phyloP scores from a whole-genome alignment of 352 stramenopile species.

The Phytopythium montanum region DNA sequence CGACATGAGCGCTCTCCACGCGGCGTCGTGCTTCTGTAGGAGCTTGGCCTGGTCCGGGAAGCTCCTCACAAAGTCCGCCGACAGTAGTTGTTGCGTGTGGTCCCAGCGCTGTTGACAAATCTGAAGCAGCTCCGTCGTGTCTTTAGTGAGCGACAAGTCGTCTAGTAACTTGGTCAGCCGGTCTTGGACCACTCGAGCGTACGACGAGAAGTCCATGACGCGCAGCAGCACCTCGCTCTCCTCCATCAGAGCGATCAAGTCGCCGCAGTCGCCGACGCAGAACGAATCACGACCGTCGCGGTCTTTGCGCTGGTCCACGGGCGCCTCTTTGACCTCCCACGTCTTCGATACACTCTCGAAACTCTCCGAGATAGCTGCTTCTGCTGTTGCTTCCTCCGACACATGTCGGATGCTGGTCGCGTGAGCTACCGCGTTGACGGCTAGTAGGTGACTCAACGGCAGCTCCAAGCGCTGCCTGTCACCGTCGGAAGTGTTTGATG shows the following conservation, averaged over 20 bases:
- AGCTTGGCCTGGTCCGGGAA: conserved; percentile 59
- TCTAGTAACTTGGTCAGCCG: conserved; percentile 40
- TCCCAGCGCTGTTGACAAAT: conserved; percentile 68
- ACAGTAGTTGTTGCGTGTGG: conserved; percentile 54
- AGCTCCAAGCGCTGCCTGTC: conserved; percentile 23
- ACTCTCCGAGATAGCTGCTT: conserved; percentile 54
- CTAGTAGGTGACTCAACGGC: conserved; percentile 45
- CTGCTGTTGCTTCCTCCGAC: conserved; percentile 62
- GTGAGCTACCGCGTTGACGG: conserved; percentile 37
- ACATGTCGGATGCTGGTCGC: conserved; percentile 51
- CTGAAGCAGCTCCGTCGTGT: conserved; percentile 48
- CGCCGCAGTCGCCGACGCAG: conserved; percentile 49
- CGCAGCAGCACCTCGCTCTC: conserved; percentile 70
- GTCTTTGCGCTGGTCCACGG: conserved; percentile 41
- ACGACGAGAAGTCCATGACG: conserved; percentile 72
- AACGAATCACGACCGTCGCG: conserved; percentile 52
- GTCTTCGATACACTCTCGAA: conserved; percentile 53
- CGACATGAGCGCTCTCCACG: conserved; percentile 50
- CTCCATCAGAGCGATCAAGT: conserved; percentile 55
- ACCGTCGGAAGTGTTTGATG: not conserved
- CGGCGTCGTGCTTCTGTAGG: conserved; percentile 44
- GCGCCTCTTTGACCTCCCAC: conserved; percentile 61
- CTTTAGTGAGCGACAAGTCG: conserved; percentile 44
- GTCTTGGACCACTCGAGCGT: conserved; percentile 47
- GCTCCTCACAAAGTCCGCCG: conserved; percentile 50